Percentiles rank a stretch among this genome's conserved stretches.
phyloP scores from a whole-genome alignment of 148 eudicot genomes.

The Oxyria digyna region DNA sequence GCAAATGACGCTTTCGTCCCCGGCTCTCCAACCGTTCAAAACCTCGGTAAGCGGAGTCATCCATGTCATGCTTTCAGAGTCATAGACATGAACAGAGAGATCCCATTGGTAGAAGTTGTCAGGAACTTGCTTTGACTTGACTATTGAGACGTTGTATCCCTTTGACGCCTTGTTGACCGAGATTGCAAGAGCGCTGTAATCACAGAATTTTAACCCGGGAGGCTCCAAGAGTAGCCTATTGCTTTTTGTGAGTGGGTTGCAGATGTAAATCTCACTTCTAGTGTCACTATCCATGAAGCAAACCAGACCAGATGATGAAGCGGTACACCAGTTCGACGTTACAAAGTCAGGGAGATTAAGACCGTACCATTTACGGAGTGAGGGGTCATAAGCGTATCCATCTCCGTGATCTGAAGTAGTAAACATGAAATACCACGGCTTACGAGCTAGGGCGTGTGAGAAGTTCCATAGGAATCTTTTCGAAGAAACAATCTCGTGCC shows the following conservation, averaged over 20 bases:
- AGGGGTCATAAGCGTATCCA: slow-evolving; percentile 80
- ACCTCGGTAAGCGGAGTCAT: slow-evolving; percentile 39
- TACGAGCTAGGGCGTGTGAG: slow-evolving; percentile 32
- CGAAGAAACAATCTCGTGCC: slow-evolving; percentile 72
- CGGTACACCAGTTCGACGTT: slow-evolving; percentile 68
- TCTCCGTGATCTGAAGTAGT: slow-evolving; percentile 59
- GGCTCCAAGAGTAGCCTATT: slow-evolving; percentile 40
- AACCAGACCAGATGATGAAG: slow-evolving; percentile 85
- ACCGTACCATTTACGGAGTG: slow-evolving; percentile 64
- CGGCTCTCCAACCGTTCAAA: slow-evolving; percentile 72
- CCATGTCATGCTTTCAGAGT: slow-evolving; percentile 57
- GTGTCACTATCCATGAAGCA: slow-evolving; percentile 77
- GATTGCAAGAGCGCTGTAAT: slow-evolving; percentile 67
- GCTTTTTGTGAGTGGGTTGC: slow-evolving; percentile 56
- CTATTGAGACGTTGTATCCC: slow-evolving; percentile 44
- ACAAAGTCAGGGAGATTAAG: slow-evolving; percentile 67
- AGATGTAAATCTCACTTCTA: slow-evolving; percentile 51
- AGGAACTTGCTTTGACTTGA: slow-evolving; percentile 77
- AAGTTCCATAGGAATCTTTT: slow-evolving; percentile 60
- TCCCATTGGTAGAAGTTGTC: slow-evolving; percentile 68
- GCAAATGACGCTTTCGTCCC: slow-evolving; percentile 78
- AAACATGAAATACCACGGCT: slow-evolving; percentile 98
- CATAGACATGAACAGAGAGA: slow-evolving; percentile 61
- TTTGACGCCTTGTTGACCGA: slow-evolving; percentile 39
- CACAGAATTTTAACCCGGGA: slow-evolving; percentile 42